Conservation (phyloP, 176 grass and related monocot genomes). For the Oryza meridionalis region DNA sequence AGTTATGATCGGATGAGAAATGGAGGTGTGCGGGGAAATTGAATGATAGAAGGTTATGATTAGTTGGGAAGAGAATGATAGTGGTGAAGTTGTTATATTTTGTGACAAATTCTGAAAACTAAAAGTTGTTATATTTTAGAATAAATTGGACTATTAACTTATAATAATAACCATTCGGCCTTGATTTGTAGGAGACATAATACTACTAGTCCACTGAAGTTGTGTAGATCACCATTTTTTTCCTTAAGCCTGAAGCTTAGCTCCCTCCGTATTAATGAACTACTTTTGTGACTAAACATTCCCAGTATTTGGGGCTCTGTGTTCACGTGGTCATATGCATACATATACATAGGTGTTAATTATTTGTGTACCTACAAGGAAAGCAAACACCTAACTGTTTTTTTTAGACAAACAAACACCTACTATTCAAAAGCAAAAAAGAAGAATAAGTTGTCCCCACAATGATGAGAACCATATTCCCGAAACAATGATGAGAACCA, state of each 20-base stretch:
- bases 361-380: conserved; percentile 13
- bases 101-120: too few relatives aligned
- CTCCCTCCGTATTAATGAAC: neutral
- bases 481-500: conserved; percentile 7
- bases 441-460: neutral
- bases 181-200: neutral
- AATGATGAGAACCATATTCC: conserved; percentile 5
- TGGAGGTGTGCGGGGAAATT: too few relatives aligned
- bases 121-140: too few relatives aligned
- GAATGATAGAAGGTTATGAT: too few relatives aligned
- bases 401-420: neutral
- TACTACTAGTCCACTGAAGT: neutral
- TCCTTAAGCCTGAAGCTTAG: conserved; percentile 4
- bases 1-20: too few relatives aligned
- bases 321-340: conserved; percentile 10
- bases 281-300: neutral
- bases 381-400: conserved; percentile 8
- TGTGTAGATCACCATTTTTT: neutral
- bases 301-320: neutral
- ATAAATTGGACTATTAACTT: too few relatives aligned
- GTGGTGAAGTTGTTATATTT: too few relatives aligned
- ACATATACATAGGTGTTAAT: neutral
- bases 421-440: neutral
- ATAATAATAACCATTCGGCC: neutral
- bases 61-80: too few relatives aligned